Percentiles rank a stretch among this genome's conserved stretches.
These are phyloP conservation scores for Licmophora abbreviata DNA, from an alignment of 108 stramenopile genomes.

Conservation along the genomic window DNA sequence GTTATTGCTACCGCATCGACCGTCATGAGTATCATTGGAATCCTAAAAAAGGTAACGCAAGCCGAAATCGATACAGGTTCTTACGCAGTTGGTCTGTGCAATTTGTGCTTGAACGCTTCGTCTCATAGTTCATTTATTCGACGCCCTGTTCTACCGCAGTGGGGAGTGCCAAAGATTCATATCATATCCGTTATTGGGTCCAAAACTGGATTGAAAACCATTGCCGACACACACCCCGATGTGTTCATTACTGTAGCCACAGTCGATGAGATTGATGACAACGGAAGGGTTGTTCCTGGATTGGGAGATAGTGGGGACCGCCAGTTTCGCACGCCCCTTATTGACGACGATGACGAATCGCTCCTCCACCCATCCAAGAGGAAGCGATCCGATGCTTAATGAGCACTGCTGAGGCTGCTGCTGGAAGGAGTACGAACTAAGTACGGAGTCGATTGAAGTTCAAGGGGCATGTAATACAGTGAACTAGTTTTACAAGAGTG, in stretches of 20 bases:
- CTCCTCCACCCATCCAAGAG: constrained; percentile 46
- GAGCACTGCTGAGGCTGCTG: neutral
- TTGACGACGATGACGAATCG: constrained; percentile 54
- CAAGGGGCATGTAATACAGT: neutral
- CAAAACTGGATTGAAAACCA: constrained; percentile 49
- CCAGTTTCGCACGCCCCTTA: constrained; percentile 57
- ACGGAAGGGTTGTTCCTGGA: constrained; percentile 87
- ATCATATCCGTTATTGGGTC: constrained; percentile 84
- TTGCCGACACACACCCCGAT: constrained; percentile 77
- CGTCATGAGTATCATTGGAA: constrained; percentile 76
- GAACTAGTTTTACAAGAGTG: neutral
- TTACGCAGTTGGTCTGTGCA: no score
- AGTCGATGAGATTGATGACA: constrained; percentile 71
- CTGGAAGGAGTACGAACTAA: neutral
- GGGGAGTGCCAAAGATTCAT: constrained; percentile 81
- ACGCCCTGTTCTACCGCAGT: constrained; percentile 26
- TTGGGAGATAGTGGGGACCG: constrained; percentile 95
- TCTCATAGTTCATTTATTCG: no score
- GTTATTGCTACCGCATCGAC: constrained; percentile 88
- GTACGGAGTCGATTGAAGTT: no score
- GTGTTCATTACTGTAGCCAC: constrained; percentile 76
- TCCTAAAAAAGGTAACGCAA: constrained; percentile 94
- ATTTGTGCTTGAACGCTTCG: no score
- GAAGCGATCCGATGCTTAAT: constrained; percentile 10
- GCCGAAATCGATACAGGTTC: no score